A percentile compares a stretch with the other conserved stretches of the same genome.
Evolutionary conservation across 2,329 filamentous ascomycete species (phyloP).

Genomic region (Dothidotthia symphoricarpi): DNA sequence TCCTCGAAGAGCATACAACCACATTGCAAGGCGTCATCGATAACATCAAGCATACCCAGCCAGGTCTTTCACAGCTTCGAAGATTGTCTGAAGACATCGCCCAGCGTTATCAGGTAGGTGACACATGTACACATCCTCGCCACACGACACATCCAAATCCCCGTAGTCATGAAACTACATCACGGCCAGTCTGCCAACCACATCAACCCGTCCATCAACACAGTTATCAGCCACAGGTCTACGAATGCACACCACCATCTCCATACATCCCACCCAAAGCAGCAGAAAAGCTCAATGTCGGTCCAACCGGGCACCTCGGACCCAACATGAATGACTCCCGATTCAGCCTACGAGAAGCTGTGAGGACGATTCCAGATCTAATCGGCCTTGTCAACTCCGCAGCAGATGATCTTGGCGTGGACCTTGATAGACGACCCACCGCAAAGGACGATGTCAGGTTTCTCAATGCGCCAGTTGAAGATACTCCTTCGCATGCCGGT

Average conservation of each 20-base stretch:
- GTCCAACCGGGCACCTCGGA: constrained; percentile 20
- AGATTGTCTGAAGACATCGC: constrained; percentile 20
- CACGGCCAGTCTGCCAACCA: too few species aligned
- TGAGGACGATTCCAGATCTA: constrained; percentile 37
- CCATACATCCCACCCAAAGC: constrained; percentile 19
- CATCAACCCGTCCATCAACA: too few species aligned
- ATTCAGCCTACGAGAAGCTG: constrained; percentile 16
- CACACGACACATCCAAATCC: constrained; percentile 4
- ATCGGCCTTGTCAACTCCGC: constrained; percentile 39
- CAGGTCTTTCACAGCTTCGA: constrained; percentile 16
- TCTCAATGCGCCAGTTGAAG: constrained; percentile 22
- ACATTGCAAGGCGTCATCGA: constrained; percentile 42
- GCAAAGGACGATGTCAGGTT: constrained; percentile 28
- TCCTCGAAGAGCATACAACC: constrained; percentile 43
- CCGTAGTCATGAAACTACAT: background rate
- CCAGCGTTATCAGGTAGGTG: constrained; percentile 11
- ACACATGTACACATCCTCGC: constrained; percentile 3
- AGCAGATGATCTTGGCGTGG: constrained; percentile 37
- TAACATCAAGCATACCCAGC: constrained; percentile 33
- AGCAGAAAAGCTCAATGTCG: constrained; percentile 29
- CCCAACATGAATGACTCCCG: constrained; percentile 36
- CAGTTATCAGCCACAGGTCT: constrained; percentile 7
- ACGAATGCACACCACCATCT: constrained; percentile 11
- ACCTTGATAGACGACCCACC: constrained; percentile 26
- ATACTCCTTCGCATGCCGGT: too few species aligned